Percentiles rank a stretch among this genome's conserved stretches.
Evolutionary conservation across 495 filamentous ascomycete species (phyloP).

Genomic region (Platismatia glauca): DNA sequence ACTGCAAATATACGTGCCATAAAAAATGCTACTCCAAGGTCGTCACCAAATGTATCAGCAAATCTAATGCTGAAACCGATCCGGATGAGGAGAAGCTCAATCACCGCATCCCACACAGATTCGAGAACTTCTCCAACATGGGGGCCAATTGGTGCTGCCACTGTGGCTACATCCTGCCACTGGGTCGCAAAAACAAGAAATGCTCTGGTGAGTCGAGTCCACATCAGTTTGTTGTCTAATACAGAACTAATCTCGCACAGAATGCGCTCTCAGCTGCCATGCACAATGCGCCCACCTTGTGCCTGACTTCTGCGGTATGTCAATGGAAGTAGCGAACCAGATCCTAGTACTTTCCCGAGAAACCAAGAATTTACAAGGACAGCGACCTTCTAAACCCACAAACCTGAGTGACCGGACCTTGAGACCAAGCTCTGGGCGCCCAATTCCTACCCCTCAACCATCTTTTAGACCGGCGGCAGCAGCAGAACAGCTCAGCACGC

Average conservation of each 20-base stretch:
- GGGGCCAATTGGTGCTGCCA: constrained; percentile 99
- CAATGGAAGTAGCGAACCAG: constrained; percentile 92
- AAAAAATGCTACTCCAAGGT: constrained; percentile 93
- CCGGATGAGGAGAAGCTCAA: constrained; percentile 99
- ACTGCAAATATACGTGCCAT: constrained; percentile 99
- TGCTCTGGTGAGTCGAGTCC: constrained; percentile 61
- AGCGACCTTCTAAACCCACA: constrained; percentile 15
- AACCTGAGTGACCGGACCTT: constrained; percentile 44
- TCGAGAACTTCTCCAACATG: constrained; percentile 87
- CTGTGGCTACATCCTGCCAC: constrained; percentile 94
- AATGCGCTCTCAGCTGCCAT: constrained; percentile 89
- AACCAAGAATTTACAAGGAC: constrained; percentile 40
- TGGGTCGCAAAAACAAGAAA: constrained; percentile 89
- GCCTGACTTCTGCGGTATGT: constrained; percentile 99
- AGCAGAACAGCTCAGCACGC: constrained; percentile 35
- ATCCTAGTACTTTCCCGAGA: constrained; percentile 63
- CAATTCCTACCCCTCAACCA: constrained; percentile 39
- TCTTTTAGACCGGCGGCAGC: constrained; percentile 31
- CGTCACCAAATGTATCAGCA: constrained; percentile 99
- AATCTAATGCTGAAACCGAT: constrained; percentile 95
- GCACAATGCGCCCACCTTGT: constrained; percentile 89
- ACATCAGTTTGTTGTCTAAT: constrained; percentile 4
- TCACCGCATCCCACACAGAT: constrained; percentile 96
- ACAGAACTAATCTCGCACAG: constrained; percentile 39
- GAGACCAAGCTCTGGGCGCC: constrained; percentile 40